A percentile compares a stretch with the other conserved stretches of the same genome.
Conservation (phyloP, 148 eudicot species). For the Persicaria tinctoria region DNA sequence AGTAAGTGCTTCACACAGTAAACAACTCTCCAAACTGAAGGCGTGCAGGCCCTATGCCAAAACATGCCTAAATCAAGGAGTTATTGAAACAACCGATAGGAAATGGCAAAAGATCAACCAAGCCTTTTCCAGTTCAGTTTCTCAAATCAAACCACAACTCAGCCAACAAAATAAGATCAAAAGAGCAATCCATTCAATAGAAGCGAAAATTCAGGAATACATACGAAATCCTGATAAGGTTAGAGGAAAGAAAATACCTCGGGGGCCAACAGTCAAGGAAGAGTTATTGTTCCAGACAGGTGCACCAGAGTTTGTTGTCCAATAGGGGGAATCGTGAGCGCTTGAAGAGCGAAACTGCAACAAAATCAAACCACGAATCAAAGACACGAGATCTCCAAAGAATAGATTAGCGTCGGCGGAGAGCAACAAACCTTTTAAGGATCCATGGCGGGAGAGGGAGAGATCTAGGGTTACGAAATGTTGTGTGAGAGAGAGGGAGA, state of each 20-base stretch:
- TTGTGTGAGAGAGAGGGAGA: neutral
- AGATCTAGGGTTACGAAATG: conserved; percentile 2
- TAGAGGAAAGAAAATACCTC: conserved; percentile 45
- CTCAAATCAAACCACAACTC: too few species aligned
- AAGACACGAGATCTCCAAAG: too few species aligned
- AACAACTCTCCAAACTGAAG: neutral
- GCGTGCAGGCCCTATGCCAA: neutral
- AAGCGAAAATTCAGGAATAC: neutral
- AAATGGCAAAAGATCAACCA: too few species aligned
- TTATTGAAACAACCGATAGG: too few species aligned
- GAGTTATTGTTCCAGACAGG: conserved; percentile 83
- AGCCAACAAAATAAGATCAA: too few species aligned
- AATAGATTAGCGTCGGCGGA: neutral
- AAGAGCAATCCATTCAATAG: too few species aligned
- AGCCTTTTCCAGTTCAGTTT: too few species aligned
- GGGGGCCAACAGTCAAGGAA: conserved; percentile 56
- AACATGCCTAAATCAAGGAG: too few species aligned
- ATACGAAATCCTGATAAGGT: neutral
- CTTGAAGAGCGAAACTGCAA: conserved; percentile 71
- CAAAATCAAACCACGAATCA: conserved; percentile 14
- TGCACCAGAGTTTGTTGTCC: conserved; percentile 69
- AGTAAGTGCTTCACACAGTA: too few species aligned
- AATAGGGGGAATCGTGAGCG: conserved; percentile 49
- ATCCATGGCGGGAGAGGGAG: too few species aligned
- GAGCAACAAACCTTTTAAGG: conserved; percentile 47